Conservation (phyloP, 805 yeast genomes). For the Suhomyces emberorum region DNA sequence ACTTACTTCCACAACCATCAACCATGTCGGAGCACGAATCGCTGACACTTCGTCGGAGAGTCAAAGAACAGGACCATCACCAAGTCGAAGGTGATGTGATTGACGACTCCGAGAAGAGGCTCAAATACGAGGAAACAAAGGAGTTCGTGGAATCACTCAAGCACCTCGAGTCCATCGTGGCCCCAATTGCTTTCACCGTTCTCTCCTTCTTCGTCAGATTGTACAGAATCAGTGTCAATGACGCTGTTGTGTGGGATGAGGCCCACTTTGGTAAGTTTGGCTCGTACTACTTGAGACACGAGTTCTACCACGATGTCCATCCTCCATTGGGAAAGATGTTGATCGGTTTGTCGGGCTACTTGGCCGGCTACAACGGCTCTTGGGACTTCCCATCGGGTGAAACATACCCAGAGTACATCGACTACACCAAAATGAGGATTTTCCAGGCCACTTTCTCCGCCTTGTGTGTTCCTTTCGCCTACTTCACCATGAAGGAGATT, state of each 20-base stretch:
- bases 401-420: conserved; percentile 69
- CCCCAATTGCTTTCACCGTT: conserved; percentile 36
- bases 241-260: conserved; percentile 92
- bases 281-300: conserved; percentile 80
- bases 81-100: conserved; percentile 5
- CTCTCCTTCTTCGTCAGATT: conserved; percentile 54
- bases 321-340: conserved; percentile 96
- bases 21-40: conserved; percentile 18
- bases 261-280: conserved; percentile 98
- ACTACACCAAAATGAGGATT: conserved; percentile 81
- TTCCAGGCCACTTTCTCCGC: conserved; percentile 85
- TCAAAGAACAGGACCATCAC: conserved; percentile 5
- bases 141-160: conserved; percentile 23
- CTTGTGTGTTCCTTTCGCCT: conserved; percentile 81
- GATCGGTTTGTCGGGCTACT: conserved; percentile 80
- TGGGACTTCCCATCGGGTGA: conserved; percentile 87
- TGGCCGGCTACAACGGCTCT: conserved; percentile 84
- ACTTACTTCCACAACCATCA: conserved; percentile 4
- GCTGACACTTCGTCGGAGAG: conserved; percentile 17
- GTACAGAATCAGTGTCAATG: conserved; percentile 67
- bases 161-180: conserved; percentile 24
- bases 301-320: conserved; percentile 93
- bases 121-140: conserved; percentile 23
- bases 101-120: conserved; percentile 18
- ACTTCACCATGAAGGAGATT: conserved; percentile 72